These are phyloP conservation scores for Venturia aucupariae DNA, from an alignment of 2,329 filamentous ascomycete species.

Conservation along the genomic window DNA sequence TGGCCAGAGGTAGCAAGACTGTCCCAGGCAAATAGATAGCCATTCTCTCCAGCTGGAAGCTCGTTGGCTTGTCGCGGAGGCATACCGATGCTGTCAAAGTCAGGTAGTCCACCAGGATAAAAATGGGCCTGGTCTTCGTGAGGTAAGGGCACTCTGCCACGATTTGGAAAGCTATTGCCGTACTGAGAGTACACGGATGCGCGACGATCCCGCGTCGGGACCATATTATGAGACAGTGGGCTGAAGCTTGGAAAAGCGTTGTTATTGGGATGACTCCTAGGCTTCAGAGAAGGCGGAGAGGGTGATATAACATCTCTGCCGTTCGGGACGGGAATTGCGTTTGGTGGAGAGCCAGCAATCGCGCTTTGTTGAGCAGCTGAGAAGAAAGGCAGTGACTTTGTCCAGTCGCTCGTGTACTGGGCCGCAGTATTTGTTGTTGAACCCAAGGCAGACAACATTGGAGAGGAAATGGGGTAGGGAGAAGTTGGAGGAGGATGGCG, in stretches of 20 bases:
- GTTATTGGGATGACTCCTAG: conserved; percentile 39
- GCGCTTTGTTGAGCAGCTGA: conserved; percentile 4
- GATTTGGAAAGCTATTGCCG: conserved; percentile 32
- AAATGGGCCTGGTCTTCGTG: conserved; percentile 71
- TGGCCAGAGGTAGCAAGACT: conserved; percentile 44
- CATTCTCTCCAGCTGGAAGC: conserved; percentile 45
- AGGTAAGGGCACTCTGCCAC: conserved; percentile 55
- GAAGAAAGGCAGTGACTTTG: conserved; percentile 16
- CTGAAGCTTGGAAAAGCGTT: conserved; percentile 36
- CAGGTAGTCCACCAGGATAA: conserved; percentile 53
- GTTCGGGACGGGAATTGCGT: conserved; percentile 5
- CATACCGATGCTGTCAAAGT: conserved; percentile 48
- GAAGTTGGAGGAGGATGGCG: conserved; percentile 12
- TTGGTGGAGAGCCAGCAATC: conserved; percentile 14
- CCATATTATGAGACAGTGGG: conserved; percentile 25
- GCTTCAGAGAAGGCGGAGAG: conserved; percentile 22
- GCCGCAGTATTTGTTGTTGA: conserved; percentile 15
- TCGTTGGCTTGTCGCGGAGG: conserved; percentile 25
- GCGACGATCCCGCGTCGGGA: conserved; percentile 32
- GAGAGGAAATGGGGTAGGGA: conserved; percentile 13
- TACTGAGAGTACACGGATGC: conserved; percentile 46
- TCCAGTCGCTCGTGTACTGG: conserved; percentile 17
- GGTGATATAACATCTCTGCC: conserved; percentile 13
- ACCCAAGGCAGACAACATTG: conserved; percentile 15
- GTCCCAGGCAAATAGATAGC: conserved; percentile 77